These are phyloP conservation scores for Exophiala sp. DNA, from an alignment of 2,329 filamentous ascomycete species.

Conservation along the genomic window DNA sequence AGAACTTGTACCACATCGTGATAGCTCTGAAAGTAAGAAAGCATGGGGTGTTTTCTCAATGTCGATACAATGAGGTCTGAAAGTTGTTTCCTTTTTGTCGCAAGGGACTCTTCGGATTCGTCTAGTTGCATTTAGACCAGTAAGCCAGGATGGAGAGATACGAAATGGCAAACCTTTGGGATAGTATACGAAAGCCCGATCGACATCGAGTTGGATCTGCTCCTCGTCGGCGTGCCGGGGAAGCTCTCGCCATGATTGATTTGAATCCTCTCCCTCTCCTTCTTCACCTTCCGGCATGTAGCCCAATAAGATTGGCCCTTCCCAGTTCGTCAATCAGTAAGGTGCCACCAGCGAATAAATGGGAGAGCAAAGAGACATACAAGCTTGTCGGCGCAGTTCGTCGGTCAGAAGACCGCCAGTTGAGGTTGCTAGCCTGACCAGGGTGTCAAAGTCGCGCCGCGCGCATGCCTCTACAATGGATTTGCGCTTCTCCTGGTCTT, in stretches of 20 bases:
- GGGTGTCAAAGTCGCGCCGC: conserved; percentile 49
- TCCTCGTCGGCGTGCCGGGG: conserved; percentile 78
- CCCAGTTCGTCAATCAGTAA: conserved; percentile 12
- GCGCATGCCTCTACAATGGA: conserved; percentile 57
- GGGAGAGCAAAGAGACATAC: conserved; percentile 50
- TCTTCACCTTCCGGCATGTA: conserved; percentile 28
- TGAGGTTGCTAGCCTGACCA: conserved; percentile 56
- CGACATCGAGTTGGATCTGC: conserved; percentile 86
- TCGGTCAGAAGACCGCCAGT: conserved; percentile 64
- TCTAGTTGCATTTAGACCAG: conserved; percentile 42
- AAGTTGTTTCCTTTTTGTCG: conserved; percentile 66
- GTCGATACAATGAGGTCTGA: conserved; percentile 74
- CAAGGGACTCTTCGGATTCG: conserved; percentile 62
- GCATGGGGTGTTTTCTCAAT: conserved; percentile 70
- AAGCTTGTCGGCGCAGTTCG: conserved; percentile 64
- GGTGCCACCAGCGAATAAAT: conserved; percentile 18
- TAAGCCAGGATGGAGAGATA: conserved; percentile 25
- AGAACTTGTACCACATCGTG: conserved; percentile 98
- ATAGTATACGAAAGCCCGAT: conserved; percentile 97
- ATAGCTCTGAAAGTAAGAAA: conserved; percentile 97
- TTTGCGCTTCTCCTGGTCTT: conserved; percentile 37
- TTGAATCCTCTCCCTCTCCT: conserved; percentile 11
- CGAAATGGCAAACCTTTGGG: conserved; percentile 62
- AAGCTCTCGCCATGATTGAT: conserved; percentile 54
- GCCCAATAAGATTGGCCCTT: conserved; percentile 48